Percentiles rank a stretch among this genome's conserved stretches.
Evolutionary conservation across 2,329 filamentous ascomycete species (phyloP).

Genomic region (Furcasterigmium furcatum): DNA sequence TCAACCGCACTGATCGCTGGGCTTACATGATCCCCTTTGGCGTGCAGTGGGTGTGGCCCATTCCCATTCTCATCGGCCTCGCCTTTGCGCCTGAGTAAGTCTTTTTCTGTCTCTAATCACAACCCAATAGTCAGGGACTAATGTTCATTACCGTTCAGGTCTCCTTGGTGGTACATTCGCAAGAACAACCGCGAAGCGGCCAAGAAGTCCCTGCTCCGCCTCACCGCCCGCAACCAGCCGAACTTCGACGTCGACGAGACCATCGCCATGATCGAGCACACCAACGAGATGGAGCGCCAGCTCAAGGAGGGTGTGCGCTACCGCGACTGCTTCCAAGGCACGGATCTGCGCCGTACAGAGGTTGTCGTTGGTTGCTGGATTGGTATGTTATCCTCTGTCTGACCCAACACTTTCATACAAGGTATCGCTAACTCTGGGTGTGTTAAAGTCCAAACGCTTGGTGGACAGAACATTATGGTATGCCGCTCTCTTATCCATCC

Average conservation of each 20-base stretch:
- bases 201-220: conserved; percentile 33
- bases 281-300: conserved; percentile 44
- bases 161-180: conserved; percentile 49
- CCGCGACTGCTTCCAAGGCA: conserved; percentile 47
- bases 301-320: conserved; percentile 40
- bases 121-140: too few species aligned
- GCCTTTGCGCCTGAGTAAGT: conserved; percentile 43
- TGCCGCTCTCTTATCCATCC: conserved; percentile 36
- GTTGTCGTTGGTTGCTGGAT: conserved; percentile 47
- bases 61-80: conserved; percentile 40
- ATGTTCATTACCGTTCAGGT: conserved; percentile 20
- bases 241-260: conserved; percentile 42
- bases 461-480: conserved; percentile 46
- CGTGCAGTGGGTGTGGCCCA: conserved; percentile 50
- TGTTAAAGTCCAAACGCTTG: conserved; percentile 45
- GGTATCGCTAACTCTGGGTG: too few species aligned
- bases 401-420: too few species aligned
- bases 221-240: conserved; percentile 33
- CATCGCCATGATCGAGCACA: conserved; percentile 52
- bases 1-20: conserved; percentile 37
- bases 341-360: conserved; percentile 50
- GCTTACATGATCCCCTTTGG: conserved; percentile 48
- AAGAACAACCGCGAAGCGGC: conserved; percentile 37
- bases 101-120: neutral
- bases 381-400: too few species aligned